Evolutionary conservation across 2,329 filamentous ascomycete species (phyloP), one percentile per base, ranked within the genome.

Genomic region (Colletotrichum camelliae): DNA sequence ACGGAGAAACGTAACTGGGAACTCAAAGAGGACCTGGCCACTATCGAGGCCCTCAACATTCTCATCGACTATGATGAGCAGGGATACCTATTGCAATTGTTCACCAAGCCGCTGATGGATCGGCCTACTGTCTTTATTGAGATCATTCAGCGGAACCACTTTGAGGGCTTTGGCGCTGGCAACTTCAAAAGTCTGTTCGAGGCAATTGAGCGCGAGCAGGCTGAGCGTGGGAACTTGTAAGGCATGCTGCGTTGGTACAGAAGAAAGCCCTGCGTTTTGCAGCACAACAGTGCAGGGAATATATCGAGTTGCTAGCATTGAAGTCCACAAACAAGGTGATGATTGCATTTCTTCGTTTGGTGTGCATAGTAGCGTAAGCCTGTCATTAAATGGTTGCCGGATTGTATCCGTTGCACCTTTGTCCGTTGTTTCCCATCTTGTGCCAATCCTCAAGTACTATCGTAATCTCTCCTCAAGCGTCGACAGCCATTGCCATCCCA

Each of bases 111-210:
- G 78, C 85, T 98, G 79, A 95, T 98, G 93, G 96, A 98, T 85
- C 93, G 96, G 15, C 96, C 96, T 29, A 98, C 96, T 5, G 96
- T 98, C 33, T 98, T 98, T 83, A 92, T 98, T 78, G 96, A 98
- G 90, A 98, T 98, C 80, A 98, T 98, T 80, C 96, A 98, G 88
- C 89, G 96, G 73, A 93, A 97, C 80, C 93, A 95, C 78, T 98
- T 98, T 84, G 93, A 94, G 37, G 96, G 96, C 0, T 98, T 98
- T 80, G 96, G 96, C 5, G 96, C 96, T 0, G 96, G 96, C 1
- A 98, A 98, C 85, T 98, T 98, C 88, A 98, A 96, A 91, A 96
- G 94, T 77, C 82, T 98, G 80, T 98, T 98, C 81, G 96, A 98
- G 88, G 96, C 96, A 4, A 97, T 98, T 83, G 96, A 98, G 89